Evolutionary conservation across 441 rosid species (phyloP), one percentile per base, ranked within the genome.

Genomic region (Mallotus japonicus): DNA sequence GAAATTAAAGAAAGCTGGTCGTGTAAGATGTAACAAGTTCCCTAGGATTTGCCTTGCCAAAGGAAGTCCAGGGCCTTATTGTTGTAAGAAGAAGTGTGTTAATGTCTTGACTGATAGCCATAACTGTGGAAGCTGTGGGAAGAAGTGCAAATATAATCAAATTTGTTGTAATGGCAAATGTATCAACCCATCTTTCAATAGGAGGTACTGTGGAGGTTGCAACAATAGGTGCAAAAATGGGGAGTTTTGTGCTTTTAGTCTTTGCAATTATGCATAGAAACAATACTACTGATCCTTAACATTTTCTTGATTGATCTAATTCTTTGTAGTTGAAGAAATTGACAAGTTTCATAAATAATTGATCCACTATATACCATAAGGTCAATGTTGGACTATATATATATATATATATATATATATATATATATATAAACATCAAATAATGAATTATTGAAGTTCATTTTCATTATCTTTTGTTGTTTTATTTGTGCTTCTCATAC

Each of bases 61-160:
- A 72, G 76, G 76, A 61, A 78, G 80, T 34, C 51, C 65, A 0
- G 78, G 79, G 16, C 80, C 69, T 0, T 65, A 70, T 16, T 78
- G 82, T 16, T 80, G 83, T 76, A 65, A 76, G 37, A 83, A 69
- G 49, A 83, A 76, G 59, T 80, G 86, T 57, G 82, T 78, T 3
- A 71, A 78, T 44, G 79, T 76, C 63, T 62, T 44, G 24, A 46
- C 62, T 0, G 85, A 81, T 46, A 69, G 77, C 1, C 19, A 55
- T 14, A 81, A 81, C 62, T 81, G 83, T 19, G 85, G 82, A 20
- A 69, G 71, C 51, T 84, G 87, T 34, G 82, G 83, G 11, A 74
- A 79, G 28, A 84, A 76, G 65, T 84, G 87, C 80, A 84, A 69
- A 63, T 78, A 84, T 40, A 61, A 56, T 55, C 77, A 79, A 22